Base-by-base conservation (phyloP, 2,329 filamentous ascomycete species). In the Cercospora zeae-maydis region DNA sequence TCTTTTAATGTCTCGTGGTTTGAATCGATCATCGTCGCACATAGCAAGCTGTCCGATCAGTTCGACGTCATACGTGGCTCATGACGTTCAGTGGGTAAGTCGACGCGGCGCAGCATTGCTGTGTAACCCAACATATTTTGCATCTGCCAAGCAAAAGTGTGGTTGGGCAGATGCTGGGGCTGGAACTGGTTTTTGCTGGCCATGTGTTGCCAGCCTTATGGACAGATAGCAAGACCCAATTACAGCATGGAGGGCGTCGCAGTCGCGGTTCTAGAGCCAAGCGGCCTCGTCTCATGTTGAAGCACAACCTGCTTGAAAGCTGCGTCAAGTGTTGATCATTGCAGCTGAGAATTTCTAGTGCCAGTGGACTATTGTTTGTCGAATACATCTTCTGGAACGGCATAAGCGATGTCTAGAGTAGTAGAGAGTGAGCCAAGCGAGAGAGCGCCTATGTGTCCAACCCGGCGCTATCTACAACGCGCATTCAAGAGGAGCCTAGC, bases 11-110 rank as follows among this genome's bases (percentile, higher is more conserved):
- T 33, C 14, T 54, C 2, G 30, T 8, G 39, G 19, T 21, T 36
- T 10, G 10, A 13, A 33, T 8, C 14, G 30, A 54, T 54, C 16
- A 54, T 54, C 16, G 51, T 34, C 14, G 51, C 51, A 34, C 30
- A 34, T 8, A 54, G 30, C 51, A 54, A 54, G 54, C 54, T 57
- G 24, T 42, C 54, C 16, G 39, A 11, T 30, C 24, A 6, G 2
- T 45, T 45, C 54, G 37, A 57, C 54, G 54, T 57, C 54, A 57
- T 57, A 42, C 39, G 39, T 42, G 37, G 34, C 33, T 39, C 4
- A 39, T 42, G 34, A 42, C 51, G 51, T 53, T 53, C 51, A 42
- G 37, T 21, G 51, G 51, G 16, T 42, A 42, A 42, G 37, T 42
- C 37, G 16, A 21, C 37, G 37, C 37, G 37, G 37, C 37, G 37